A percentile compares a stretch with the other conserved stretches of the same genome.
Conservation (phyloP, 176 grass and related monocot genomes). For the Triticum turgidum region DNA sequence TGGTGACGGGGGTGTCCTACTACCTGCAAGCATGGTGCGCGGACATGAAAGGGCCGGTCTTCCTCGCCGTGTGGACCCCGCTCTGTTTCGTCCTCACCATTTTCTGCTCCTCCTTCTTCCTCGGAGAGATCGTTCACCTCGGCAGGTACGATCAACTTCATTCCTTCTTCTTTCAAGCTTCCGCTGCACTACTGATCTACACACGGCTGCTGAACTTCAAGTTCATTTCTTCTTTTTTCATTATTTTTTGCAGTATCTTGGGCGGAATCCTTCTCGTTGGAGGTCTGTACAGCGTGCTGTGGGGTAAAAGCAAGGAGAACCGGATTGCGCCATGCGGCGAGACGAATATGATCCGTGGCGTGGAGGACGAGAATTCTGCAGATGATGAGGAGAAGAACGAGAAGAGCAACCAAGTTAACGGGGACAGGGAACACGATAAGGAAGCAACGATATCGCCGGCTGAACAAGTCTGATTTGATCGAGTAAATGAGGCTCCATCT, state of each 20-base stretch:
- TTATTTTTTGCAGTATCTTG: constrained; percentile 39
- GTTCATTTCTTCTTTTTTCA: not conserved
- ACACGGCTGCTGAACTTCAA: not conserved
- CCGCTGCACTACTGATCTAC: not conserved
- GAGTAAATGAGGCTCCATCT: not conserved
- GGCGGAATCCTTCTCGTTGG: constrained; percentile 56
- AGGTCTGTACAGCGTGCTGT: constrained; percentile 64
- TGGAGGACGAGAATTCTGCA: not conserved
- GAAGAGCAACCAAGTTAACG: not conserved
- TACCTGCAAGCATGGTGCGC: constrained; percentile 66
- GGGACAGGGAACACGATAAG: not conserved
- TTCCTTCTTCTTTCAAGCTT: not conserved
- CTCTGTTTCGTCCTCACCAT: constrained; percentile 46
- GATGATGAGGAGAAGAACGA: not conserved
- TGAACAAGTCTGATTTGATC: not conserved
- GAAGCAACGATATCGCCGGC: not conserved
- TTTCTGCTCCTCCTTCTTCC: constrained; percentile 43
- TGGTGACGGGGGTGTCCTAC: constrained; percentile 42
- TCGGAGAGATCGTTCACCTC: constrained; percentile 40
- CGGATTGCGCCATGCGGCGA: not conserved
- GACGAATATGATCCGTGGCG: not conserved
- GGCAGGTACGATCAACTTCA: constrained; percentile 37
- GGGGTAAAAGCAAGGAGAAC: constrained; percentile 54
- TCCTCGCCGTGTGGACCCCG: constrained; percentile 43
- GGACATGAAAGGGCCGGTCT: constrained; percentile 49